A percentile compares a stretch with the other conserved stretches of the same genome.
Evolutionary conservation across 1,284 basidiomycete species (phyloP).

Genomic region (Microbotryum saponariae): DNA sequence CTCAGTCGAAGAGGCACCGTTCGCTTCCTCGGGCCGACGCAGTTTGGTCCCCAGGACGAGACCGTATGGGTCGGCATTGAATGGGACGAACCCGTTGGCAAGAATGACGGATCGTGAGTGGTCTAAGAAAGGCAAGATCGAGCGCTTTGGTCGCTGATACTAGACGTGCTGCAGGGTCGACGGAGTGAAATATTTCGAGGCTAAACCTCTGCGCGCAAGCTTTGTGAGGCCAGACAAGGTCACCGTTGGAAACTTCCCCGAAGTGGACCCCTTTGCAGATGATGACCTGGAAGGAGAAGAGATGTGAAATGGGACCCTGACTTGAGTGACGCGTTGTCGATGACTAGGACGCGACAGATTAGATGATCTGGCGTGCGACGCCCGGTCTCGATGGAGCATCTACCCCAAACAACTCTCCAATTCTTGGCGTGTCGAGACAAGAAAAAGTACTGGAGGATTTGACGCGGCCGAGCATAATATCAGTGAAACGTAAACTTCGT

Average conservation of each 20-base stretch:
- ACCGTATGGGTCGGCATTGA: conserved; percentile 82
- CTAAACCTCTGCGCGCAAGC: conserved; percentile 65
- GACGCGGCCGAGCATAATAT: too few relatives aligned
- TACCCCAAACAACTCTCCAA: too few relatives aligned
- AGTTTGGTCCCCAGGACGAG: conserved; percentile 53
- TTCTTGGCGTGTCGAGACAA: too few relatives aligned
- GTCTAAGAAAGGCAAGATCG: too few relatives aligned
- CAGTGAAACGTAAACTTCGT: too few relatives aligned
- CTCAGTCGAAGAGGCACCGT: conserved; percentile 74
- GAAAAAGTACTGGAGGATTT: too few relatives aligned
- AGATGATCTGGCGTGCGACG: too few relatives aligned
- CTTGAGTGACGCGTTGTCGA: too few relatives aligned
- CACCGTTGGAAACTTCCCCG: conserved; percentile 75
- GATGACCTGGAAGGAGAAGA: conserved; percentile 62
- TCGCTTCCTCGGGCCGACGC: conserved; percentile 70
- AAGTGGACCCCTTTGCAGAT: conserved; percentile 57
- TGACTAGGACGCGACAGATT: too few relatives aligned
- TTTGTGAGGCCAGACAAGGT: conserved; percentile 84
- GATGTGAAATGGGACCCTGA: conserved; percentile 45
- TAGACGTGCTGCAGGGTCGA: conserved; percentile 57
- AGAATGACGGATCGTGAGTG: conserved; percentile 86
- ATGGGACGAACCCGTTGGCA: conserved; percentile 92
- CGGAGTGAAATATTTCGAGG: conserved; percentile 76
- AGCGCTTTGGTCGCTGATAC: too few relatives aligned
- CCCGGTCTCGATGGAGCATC: too few relatives aligned